phyloP scores from a whole-genome alignment of 768 basidiomycete species.

The Boletus rex-veris region DNA sequence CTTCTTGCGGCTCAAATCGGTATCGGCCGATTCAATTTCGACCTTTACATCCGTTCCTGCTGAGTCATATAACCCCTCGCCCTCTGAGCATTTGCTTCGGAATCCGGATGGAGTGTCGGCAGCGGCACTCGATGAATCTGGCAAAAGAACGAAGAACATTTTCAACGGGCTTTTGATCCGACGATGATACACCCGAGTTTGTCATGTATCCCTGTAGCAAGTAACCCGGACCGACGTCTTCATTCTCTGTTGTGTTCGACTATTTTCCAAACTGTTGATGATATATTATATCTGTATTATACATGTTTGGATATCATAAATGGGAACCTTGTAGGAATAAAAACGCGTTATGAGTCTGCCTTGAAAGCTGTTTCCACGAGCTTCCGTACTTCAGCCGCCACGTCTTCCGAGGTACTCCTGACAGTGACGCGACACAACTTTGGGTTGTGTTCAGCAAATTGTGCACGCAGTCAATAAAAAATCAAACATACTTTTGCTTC shows the following conservation, averaged over 20 bases:
- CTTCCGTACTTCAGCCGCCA: slow-evolving; percentile 68
- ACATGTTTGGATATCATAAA: slow-evolving; percentile 11
- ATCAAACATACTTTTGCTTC: slow-evolving; percentile 77
- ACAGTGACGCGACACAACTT: slow-evolving; percentile 92
- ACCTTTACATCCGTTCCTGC: slow-evolving; percentile 17
- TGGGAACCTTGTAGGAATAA: background rate
- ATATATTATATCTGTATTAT: slow-evolving; percentile 29
- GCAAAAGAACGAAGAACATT: slow-evolving; percentile 37
- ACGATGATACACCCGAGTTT: slow-evolving; percentile 25
- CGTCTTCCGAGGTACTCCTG: slow-evolving; percentile 91
- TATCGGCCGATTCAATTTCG: slow-evolving; percentile 57
- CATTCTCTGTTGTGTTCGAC: background rate
- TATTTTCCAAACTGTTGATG: slow-evolving; percentile 4
- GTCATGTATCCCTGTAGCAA: background rate
- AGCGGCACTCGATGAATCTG: slow-evolving; percentile 17
- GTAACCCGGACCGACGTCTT: background rate
- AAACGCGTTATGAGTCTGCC: slow-evolving; percentile 16
- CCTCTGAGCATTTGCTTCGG: slow-evolving; percentile 2
- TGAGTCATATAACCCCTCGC: slow-evolving; percentile 7
- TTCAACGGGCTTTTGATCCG: slow-evolving; percentile 40
- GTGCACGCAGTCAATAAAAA: background rate
- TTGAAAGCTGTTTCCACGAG: slow-evolving; percentile 41
- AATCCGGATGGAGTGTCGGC: slow-evolving; percentile 5
- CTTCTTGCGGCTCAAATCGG: slow-evolving; percentile 44
- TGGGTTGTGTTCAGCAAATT: background rate